Percentiles rank a stretch among this genome's conserved stretches.
Conservation (phyloP, 257 asterid genomes). For the Gardenia jasminoides region DNA sequence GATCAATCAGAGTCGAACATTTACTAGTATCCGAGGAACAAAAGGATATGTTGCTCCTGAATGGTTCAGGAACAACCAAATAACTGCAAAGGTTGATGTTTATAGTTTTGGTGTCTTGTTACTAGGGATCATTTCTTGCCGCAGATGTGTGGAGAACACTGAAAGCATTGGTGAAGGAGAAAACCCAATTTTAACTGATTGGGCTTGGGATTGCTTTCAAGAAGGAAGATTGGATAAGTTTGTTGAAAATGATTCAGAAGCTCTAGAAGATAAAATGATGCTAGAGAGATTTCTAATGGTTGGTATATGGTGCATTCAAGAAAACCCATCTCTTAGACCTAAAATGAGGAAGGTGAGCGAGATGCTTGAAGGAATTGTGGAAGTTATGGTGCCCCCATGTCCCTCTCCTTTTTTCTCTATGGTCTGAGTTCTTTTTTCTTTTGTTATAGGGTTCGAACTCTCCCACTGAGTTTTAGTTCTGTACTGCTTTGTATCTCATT, state of each 20-base stretch:
- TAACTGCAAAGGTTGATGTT: too few species aligned
- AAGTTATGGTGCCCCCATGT: conserved; percentile 39
- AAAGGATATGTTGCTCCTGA: too few species aligned
- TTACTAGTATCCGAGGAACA: too few species aligned
- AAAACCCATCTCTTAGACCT: conserved; percentile 39
- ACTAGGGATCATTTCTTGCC: too few species aligned
- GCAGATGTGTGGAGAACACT: neutral
- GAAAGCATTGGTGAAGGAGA: conserved; percentile 28
- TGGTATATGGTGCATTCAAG: too few species aligned
- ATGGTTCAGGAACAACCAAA: too few species aligned
- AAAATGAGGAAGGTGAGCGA: conserved; percentile 46
- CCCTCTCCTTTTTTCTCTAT: conserved; percentile 29
- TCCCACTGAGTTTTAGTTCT: too few species aligned
- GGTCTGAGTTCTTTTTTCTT: neutral
- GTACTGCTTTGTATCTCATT: too few species aligned
- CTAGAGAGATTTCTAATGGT: conserved; percentile 32
- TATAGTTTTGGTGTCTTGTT: too few species aligned
- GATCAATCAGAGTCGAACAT: too few species aligned
- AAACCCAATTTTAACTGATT: conserved; percentile 31
- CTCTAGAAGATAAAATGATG: conserved; percentile 24
- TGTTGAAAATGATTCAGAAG: conserved; percentile 42
- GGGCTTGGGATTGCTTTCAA: conserved; percentile 48
- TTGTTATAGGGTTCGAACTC: too few species aligned
- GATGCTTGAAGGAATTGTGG: conserved; percentile 67
- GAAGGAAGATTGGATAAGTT: conserved; percentile 32